A percentile compares a stretch with the other conserved stretches of the same genome.
phyloP scores from a whole-genome alignment of 192 early-diverging fungal species.

The Coemansia sp. region DNA sequence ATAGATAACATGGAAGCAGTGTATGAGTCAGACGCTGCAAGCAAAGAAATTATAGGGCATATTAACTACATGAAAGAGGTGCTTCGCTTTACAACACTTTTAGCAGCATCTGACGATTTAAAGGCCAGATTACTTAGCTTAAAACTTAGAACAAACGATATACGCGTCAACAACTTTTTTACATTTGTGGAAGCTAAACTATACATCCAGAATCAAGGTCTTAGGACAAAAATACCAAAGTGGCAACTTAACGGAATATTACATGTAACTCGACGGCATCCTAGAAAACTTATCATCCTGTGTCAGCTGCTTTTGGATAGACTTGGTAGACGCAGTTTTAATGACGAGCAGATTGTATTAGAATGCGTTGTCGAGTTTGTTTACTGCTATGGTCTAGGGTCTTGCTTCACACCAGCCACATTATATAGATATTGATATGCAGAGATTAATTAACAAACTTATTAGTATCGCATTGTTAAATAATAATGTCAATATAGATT shows the following conservation, averaged over 20 bases:
- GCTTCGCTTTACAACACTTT: slow-evolving; percentile 1
- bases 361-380: not conserved
- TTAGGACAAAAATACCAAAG: not conserved
- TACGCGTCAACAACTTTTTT: slow-evolving; percentile 3
- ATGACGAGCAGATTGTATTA: not conserved
- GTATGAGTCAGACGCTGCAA: not conserved
- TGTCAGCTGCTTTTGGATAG: slow-evolving; percentile 3
- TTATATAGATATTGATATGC: not conserved
- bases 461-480: not conserved
- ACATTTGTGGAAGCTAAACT: slow-evolving; percentile 11
- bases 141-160: slow-evolving; percentile 3
- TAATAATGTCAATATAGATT: no score
- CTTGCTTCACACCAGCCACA: not conserved
- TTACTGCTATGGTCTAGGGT: not conserved
- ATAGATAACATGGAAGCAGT: slow-evolving; percentile 18
- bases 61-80: slow-evolving; percentile 11
- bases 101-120: slow-evolving; percentile 23
- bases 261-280: slow-evolving; percentile 20
- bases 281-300: slow-evolving; percentile 10
- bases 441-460: not conserved
- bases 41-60: not conserved
- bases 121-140: slow-evolving; percentile 11
- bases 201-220: not conserved
- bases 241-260: slow-evolving; percentile 22
- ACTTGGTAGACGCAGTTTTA: not conserved